A percentile compares a stretch with the other conserved stretches of the same genome.
These are phyloP conservation scores for Xylariales sp. DNA, from an alignment of 2,329 filamentous ascomycete species.

Conservation along the genomic window DNA sequence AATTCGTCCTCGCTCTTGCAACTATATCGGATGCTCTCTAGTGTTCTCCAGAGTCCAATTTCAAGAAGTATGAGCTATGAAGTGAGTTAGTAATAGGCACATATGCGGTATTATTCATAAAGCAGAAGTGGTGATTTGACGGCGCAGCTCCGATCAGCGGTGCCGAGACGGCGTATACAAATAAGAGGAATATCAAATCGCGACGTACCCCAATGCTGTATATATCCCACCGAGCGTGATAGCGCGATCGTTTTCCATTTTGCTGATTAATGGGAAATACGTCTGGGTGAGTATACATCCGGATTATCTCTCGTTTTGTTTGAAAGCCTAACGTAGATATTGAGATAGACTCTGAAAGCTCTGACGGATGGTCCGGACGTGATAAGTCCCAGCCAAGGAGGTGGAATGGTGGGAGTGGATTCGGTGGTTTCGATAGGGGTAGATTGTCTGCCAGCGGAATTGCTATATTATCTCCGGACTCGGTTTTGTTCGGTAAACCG, in stretches of 20 bases:
- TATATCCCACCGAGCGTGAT: slow-evolving; percentile 14
- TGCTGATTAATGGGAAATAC: neutral
- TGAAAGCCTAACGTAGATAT: slow-evolving; percentile 18
- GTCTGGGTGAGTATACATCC: slow-evolving; percentile 21
- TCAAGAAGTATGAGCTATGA: slow-evolving; percentile 21
- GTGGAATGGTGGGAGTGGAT: slow-evolving; percentile 11
- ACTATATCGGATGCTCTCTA: slow-evolving; percentile 10
- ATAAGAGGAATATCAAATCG: neutral
- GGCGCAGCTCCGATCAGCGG: neutral
- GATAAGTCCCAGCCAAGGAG: slow-evolving; percentile 23
- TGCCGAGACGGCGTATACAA: neutral
- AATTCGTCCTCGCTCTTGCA: slow-evolving; percentile 17
- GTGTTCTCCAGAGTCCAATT: slow-evolving; percentile 22
- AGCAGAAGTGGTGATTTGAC: neutral
- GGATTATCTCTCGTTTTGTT: slow-evolving; percentile 7
- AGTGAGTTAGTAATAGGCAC: neutral
- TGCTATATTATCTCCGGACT: neutral
- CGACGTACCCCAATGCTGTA: slow-evolving; percentile 21
- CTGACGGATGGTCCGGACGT: slow-evolving; percentile 15
- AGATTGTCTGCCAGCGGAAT: neutral
- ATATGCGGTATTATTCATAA: neutral
- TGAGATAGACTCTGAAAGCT: slow-evolving; percentile 22
- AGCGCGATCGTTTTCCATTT: slow-evolving; percentile 9
- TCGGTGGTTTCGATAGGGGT: neutral
- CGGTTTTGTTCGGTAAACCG: neutral